Evolutionary conservation across 164 flowering plant species (phyloP).

Genomic region (Vitis amurensis): DNA sequence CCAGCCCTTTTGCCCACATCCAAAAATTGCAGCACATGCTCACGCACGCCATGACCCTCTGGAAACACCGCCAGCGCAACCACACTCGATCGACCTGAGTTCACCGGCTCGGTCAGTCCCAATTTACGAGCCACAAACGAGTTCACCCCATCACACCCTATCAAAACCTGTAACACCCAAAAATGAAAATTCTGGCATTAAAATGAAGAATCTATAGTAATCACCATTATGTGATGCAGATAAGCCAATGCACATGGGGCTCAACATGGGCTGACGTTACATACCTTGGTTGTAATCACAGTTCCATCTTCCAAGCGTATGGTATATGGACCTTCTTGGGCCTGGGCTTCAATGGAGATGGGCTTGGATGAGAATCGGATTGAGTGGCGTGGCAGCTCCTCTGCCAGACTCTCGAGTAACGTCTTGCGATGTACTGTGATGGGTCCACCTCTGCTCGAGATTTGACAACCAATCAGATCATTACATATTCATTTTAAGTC

Average conservation of each 20-base stretch:
- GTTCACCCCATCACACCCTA: constrained; percentile 67
- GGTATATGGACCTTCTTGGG: constrained; percentile 12
- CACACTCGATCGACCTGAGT: constrained; percentile 42
- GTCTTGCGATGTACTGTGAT: constrained; percentile 30
- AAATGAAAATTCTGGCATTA: neutral
- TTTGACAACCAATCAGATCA: neutral
- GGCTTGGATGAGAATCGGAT: constrained; percentile 42
- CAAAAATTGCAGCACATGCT: constrained; percentile 25
- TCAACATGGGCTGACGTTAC: neutral
- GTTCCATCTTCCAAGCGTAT: constrained; percentile 34
- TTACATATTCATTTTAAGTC: no score
- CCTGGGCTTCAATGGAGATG: constrained; percentile 22
- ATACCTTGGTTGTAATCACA: constrained; percentile 35
- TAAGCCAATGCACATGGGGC: no score
- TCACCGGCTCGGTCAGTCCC: constrained; percentile 34
- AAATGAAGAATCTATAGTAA: neutral
- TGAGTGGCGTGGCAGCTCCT: constrained; percentile 26
- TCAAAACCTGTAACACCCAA: constrained; percentile 27
- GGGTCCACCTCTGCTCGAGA: constrained; percentile 8
- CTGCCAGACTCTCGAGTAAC: constrained; percentile 37
- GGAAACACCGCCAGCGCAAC: constrained; percentile 45
- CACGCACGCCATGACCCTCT: constrained; percentile 41
- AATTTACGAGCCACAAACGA: constrained; percentile 54
- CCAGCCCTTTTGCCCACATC: constrained; percentile 26
- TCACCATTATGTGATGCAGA: no score